phyloP scores from a whole-genome alignment of 2,329 filamentous ascomycete species.

The Alternaria triticina region DNA sequence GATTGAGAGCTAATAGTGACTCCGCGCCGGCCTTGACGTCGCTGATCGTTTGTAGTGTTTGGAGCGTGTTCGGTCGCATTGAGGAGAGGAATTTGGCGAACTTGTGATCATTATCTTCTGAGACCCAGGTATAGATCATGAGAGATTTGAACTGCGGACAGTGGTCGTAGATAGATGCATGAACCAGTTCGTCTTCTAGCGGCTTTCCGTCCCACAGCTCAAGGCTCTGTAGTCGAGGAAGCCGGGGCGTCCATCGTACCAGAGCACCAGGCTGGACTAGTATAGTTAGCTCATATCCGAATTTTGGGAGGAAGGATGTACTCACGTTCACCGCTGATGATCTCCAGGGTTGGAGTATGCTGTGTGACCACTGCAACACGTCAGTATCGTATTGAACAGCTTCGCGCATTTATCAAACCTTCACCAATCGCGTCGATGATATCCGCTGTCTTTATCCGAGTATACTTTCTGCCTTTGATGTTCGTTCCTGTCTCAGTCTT shows the following conservation, averaged over 20 bases:
- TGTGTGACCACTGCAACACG: slow-evolving; percentile 50
- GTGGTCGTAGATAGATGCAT: slow-evolving; percentile 60
- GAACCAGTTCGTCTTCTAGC: slow-evolving; percentile 61
- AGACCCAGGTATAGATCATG: slow-evolving; percentile 62
- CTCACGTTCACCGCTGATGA: slow-evolving; percentile 61
- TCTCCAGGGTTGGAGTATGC: slow-evolving; percentile 62
- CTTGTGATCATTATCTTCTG: slow-evolving; percentile 61
- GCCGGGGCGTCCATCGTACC: slow-evolving; percentile 63
- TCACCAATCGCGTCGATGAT: slow-evolving; percentile 59
- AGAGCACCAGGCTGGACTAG: slow-evolving; percentile 60
- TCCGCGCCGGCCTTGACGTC: slow-evolving; percentile 61
- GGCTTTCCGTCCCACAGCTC: slow-evolving; percentile 67
- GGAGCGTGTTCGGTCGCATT: slow-evolving; percentile 63
- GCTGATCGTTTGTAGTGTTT: slow-evolving; percentile 65
- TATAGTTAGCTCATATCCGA: slow-evolving; percentile 10
- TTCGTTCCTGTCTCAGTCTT: slow-evolving; percentile 28
- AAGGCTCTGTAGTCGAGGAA: slow-evolving; percentile 65
- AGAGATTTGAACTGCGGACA: slow-evolving; percentile 69
- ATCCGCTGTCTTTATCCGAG: slow-evolving; percentile 48
- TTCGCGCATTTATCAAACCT: slow-evolving; percentile 37
- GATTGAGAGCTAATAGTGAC: slow-evolving; percentile 61
- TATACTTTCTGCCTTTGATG: slow-evolving; percentile 37
- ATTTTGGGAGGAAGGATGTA: not conserved
- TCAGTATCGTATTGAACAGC: slow-evolving; percentile 17
- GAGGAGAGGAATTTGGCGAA: slow-evolving; percentile 65